Evolutionary conservation across 352 stramenopile species (phyloP).

Genomic region (Globisporangium radiosum): DNA sequence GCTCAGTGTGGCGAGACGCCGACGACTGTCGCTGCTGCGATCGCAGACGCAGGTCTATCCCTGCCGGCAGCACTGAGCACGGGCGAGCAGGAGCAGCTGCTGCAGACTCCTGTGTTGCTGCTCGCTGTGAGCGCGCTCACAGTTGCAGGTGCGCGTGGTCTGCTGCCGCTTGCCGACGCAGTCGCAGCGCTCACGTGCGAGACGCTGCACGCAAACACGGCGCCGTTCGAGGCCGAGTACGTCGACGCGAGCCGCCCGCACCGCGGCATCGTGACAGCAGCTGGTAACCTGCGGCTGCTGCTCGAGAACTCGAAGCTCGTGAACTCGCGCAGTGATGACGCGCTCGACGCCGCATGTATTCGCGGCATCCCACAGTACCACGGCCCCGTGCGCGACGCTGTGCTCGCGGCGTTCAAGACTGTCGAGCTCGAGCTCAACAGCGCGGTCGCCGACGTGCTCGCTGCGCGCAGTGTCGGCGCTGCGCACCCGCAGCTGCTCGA

Average conservation of each 20-base stretch:
- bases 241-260: constrained; percentile 77
- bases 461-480: constrained; percentile 13
- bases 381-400: constrained; percentile 61
- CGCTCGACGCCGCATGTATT: constrained; percentile 31
- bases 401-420: constrained; percentile 58
- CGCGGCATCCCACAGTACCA: constrained; percentile 81
- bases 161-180: constrained; percentile 63
- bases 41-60: constrained; percentile 22
- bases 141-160: constrained; percentile 51
- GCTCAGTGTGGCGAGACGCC: constrained; percentile 12
- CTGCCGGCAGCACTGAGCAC: constrained; percentile 32
- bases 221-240: constrained; percentile 79
- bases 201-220: constrained; percentile 45
- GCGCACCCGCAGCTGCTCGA: constrained; percentile 65
- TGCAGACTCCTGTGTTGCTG: constrained; percentile 27
- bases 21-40: constrained; percentile 14
- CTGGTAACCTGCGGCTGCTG: constrained; percentile 80
- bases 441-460: constrained; percentile 18
- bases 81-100: constrained; percentile 31
- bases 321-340: constrained; percentile 41
- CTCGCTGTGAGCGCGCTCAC: constrained; percentile 50
- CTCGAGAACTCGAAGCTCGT: constrained; percentile 85
- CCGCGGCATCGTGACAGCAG: constrained; percentile 82
- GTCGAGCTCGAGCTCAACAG: constrained; percentile 74
- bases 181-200: constrained; percentile 84